phyloP scores from a whole-genome alignment of 192 early-diverging fungal species.

The Paraglomus occultum region DNA sequence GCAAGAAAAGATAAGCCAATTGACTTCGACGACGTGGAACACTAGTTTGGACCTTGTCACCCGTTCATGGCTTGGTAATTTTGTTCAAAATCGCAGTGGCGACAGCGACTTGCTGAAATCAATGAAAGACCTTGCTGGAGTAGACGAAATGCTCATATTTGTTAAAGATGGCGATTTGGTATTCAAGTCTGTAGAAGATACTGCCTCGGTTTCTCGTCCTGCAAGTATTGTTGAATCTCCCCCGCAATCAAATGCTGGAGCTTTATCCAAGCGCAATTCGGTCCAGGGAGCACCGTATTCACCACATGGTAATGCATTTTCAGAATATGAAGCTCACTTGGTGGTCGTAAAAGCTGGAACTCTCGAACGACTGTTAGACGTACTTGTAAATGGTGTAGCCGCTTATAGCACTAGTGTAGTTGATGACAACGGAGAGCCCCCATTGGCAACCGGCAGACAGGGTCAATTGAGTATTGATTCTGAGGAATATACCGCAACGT shows the following conservation, averaged over 20 bases:
- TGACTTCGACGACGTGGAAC: constrained; percentile 14
- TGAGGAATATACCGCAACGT: constrained; percentile 45
- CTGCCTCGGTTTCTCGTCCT: constrained; percentile 23
- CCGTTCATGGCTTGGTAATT: constrained; percentile 27
- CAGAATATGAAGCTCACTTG: constrained; percentile 36
- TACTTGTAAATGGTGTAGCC: constrained; percentile 58
- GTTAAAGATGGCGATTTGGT: constrained; percentile 36
- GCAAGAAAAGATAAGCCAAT: constrained; percentile 24
- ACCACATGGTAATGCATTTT: neutral
- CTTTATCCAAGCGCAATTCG: constrained; percentile 39
- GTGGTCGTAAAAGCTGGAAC: constrained; percentile 67
- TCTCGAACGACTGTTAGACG: constrained; percentile 51
- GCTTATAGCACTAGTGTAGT: constrained; percentile 38
- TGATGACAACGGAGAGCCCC: constrained; percentile 45
- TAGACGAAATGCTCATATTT: constrained; percentile 34
- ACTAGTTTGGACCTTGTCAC: constrained; percentile 35
- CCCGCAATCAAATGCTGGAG: constrained; percentile 14
- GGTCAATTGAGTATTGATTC: constrained; percentile 39
- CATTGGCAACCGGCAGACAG: constrained; percentile 28
- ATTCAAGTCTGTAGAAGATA: constrained; percentile 34
- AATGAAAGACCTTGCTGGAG: constrained; percentile 36
- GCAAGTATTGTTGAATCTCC: constrained; percentile 14
- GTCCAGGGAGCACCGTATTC: constrained; percentile 28
- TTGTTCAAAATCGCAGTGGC: constrained; percentile 19
- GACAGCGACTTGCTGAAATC: constrained; percentile 23